Conservation (phyloP, 164 flowering plant genomes). For the Kingdonia uniflora region DNA sequence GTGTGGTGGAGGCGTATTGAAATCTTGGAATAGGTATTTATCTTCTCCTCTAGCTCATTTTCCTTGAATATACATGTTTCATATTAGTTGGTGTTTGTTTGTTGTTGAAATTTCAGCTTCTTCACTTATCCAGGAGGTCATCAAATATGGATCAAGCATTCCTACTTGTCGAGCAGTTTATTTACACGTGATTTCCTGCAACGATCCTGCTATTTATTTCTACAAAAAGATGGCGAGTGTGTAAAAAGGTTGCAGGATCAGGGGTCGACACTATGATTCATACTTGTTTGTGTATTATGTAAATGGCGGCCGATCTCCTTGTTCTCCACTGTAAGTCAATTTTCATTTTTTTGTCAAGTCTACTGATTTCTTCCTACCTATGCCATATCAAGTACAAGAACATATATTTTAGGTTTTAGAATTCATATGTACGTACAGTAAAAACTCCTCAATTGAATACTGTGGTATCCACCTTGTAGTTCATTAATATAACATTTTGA, state of each 20-base stretch:
- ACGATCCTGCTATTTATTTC: conserved; percentile 72
- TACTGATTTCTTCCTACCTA: too few species aligned
- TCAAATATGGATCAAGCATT: conserved; percentile 62
- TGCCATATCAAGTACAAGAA: too few species aligned
- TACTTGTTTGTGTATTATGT: conserved; percentile 77
- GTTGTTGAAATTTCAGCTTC: conserved; percentile 43
- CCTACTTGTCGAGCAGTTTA: conserved; percentile 75
- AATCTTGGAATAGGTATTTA: conserved; percentile 82
- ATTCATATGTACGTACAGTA: too few species aligned
- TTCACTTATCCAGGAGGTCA: conserved; percentile 64
- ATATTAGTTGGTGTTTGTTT: neutral
- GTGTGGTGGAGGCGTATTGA: conserved; percentile 76
- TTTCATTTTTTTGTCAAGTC: too few species aligned
- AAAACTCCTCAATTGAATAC: too few species aligned
- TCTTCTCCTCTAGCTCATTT: conserved; percentile 3
- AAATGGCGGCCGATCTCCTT: conserved; percentile 88
- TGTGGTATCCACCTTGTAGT: too few species aligned
- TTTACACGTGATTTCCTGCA: conserved; percentile 86
- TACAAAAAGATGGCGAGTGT: conserved; percentile 79
- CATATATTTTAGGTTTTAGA: too few species aligned
- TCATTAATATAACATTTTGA: too few species aligned
- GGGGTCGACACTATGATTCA: conserved; percentile 75
- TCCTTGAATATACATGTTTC: neutral
- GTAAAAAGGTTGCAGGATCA: conserved; percentile 52
- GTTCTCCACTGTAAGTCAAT: conserved; percentile 81